Conservation (phyloP, 164 flowering plant genomes). For the Macadamia integrifolia region DNA sequence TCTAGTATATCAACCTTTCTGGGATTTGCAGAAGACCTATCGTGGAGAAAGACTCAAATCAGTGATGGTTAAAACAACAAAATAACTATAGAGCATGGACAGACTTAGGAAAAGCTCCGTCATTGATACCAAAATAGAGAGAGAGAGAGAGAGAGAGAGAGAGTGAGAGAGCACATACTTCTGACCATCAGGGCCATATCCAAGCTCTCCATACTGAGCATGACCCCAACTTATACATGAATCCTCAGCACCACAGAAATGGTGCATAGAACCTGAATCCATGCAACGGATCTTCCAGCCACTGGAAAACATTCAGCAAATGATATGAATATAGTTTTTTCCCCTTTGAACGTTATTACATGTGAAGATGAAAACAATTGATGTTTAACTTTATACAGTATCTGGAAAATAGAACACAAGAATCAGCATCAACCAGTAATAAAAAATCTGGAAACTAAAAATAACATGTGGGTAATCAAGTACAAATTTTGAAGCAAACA, state of each 20-base stretch:
- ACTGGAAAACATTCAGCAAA: slow-evolving; percentile 29
- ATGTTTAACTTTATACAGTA: background rate
- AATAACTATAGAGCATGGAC: background rate
- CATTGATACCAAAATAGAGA: background rate
- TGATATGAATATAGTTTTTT: background rate
- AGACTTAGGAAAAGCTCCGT: background rate
- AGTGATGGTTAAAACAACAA: slow-evolving; percentile 3
- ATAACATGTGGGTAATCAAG: too few species aligned
- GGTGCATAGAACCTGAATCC: slow-evolving; percentile 87
- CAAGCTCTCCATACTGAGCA: slow-evolving; percentile 88
- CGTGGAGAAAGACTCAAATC: slow-evolving; percentile 3
- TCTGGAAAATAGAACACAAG: background rate
- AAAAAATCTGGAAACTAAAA: too few species aligned
- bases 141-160: background rate
- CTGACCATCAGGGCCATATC: slow-evolving; percentile 85
- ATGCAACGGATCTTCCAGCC: slow-evolving; percentile 98
- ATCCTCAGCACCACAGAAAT: slow-evolving; percentile 85
- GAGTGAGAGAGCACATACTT: slow-evolving; percentile 44
- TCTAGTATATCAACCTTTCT: slow-evolving; percentile 90
- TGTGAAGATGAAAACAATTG: background rate
- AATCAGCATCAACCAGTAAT: background rate
- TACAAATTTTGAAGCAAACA: too few species aligned
- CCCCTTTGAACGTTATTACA: too few species aligned
- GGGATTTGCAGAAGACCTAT: slow-evolving; percentile 85
- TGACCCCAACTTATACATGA: slow-evolving; percentile 99